A percentile compares a stretch with the other conserved stretches of the same genome.
phyloP scores from a whole-genome alignment of 2,329 filamentous ascomycete genomes.

The Bisporella sp. region DNA sequence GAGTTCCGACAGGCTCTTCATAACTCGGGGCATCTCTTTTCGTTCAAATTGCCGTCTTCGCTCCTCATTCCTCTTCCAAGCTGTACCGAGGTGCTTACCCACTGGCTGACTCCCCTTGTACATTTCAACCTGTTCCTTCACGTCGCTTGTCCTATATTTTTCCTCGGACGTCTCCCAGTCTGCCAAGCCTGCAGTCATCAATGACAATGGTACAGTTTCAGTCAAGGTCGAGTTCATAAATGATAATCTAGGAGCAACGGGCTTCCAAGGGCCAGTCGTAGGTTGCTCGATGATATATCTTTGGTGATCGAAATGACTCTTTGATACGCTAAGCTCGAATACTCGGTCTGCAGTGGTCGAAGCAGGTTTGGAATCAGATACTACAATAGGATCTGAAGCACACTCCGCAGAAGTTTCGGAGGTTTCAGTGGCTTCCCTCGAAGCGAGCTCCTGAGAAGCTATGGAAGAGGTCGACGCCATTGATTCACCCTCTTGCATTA shows the following conservation, averaged over 20 bases:
- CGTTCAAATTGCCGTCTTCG: too few relatives aligned
- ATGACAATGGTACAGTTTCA: conserved; percentile 11
- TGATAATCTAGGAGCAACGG: conserved; percentile 10
- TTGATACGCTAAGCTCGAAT: conserved; percentile 18
- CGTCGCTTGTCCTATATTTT: neutral
- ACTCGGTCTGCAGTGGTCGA: conserved; percentile 4
- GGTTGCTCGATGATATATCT: conserved; percentile 17
- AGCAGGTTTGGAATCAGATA: neutral
- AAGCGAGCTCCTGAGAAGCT: neutral
- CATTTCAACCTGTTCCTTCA: neutral
- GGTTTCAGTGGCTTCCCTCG: neutral
- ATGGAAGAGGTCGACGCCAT: neutral
- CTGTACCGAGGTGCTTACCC: neutral
- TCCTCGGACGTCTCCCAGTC: conserved; percentile 26
- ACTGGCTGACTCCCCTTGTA: neutral
- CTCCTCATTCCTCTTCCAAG: too few relatives aligned
- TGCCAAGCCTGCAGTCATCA: conserved; percentile 16
- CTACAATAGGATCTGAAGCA: too few relatives aligned
- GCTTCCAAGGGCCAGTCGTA: conserved; percentile 21
- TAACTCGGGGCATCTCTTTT: neutral
- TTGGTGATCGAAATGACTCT: conserved; percentile 14
- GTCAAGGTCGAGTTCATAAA: conserved; percentile 18
- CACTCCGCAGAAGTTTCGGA: neutral
- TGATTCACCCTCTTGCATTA: conserved; percentile 10
- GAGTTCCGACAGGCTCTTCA: neutral